Evolutionary conservation across 352 stramenopile species (phyloP).

Genomic region (Phytophthora cryptogea): DNA sequence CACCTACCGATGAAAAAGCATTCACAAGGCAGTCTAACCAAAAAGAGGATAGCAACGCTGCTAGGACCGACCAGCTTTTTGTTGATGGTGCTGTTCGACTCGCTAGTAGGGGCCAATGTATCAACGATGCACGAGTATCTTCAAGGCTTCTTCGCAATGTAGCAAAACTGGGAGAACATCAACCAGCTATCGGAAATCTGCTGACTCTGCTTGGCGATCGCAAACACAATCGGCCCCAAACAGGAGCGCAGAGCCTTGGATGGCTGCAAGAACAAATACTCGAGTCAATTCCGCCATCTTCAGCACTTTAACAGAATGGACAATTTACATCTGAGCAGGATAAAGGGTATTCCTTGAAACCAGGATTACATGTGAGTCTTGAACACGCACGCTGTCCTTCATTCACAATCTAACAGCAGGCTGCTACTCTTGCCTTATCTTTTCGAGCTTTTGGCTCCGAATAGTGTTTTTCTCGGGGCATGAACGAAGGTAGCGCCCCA

Average conservation of each 20-base stretch:
- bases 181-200: slow-evolving; percentile 41
- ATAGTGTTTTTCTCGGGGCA: slow-evolving; percentile 52
- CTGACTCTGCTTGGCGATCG: slow-evolving; percentile 27
- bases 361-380: too few relatives aligned
- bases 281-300: slow-evolving; percentile 3
- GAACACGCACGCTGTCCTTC: too few relatives aligned
- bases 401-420: too few relatives aligned
- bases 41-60: slow-evolving; percentile 12
- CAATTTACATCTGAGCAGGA: not conserved
- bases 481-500: slow-evolving; percentile 50
- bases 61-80: slow-evolving; percentile 4
- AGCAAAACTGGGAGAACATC: slow-evolving; percentile 30
- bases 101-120: not conserved
- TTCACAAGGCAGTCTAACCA: slow-evolving; percentile 16
- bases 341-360: too few relatives aligned
- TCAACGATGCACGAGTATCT: slow-evolving; percentile 5
- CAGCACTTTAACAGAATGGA: slow-evolving; percentile 4
- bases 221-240: slow-evolving; percentile 4
- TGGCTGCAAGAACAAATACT: slow-evolving; percentile 21
- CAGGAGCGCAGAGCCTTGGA: not conserved
- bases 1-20: not conserved
- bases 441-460: slow-evolving; percentile 58
- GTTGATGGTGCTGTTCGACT: slow-evolving; percentile 19
- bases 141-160: slow-evolving; percentile 27
- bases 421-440: slow-evolving; percentile 42